Percentiles rank a stretch among this genome's conserved stretches.
Conservation (phyloP, 495 filamentous ascomycete species). For the Neurospora cerealis region DNA sequence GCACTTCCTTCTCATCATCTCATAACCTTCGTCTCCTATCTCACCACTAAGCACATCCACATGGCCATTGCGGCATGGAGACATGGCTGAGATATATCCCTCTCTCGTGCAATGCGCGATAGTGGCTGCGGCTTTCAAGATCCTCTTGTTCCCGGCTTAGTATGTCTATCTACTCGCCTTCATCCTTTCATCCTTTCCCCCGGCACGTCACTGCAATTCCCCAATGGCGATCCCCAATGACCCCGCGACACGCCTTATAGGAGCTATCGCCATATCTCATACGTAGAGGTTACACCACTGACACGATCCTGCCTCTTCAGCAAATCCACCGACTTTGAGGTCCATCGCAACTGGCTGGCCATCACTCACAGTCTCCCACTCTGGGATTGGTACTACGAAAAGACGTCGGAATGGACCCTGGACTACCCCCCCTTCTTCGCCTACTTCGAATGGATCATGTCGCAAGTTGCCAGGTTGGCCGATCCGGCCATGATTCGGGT, state of each 20-base stretch:
- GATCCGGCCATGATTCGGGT: constrained; percentile 78
- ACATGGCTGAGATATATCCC: constrained; percentile 76
- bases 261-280: neutral
- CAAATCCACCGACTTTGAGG: constrained; percentile 99
- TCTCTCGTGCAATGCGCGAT: constrained; percentile 80
- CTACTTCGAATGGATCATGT: constrained; percentile 88
- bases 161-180: constrained; percentile 37
- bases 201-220: neutral
- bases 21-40: neutral
- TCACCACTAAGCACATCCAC: neutral
- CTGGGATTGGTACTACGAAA: constrained; percentile 91
- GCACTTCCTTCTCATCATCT: neutral
- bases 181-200: neutral
- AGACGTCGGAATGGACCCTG: constrained; percentile 97
- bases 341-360: constrained; percentile 96
- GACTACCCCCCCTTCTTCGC: constrained; percentile 98
- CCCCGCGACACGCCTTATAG: neutral
- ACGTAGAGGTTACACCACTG: constrained; percentile 2
- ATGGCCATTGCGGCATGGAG: constrained; percentile 17
- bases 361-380: constrained; percentile 82
- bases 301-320: constrained; percentile 32
- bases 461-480: constrained; percentile 63
- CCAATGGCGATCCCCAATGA: neutral
- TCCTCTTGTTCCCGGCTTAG: constrained; percentile 94
- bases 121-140: constrained; percentile 80